phyloP scores from a whole-genome alignment of 768 basidiomycete species.

The Tricholoma hemisulphureum region DNA sequence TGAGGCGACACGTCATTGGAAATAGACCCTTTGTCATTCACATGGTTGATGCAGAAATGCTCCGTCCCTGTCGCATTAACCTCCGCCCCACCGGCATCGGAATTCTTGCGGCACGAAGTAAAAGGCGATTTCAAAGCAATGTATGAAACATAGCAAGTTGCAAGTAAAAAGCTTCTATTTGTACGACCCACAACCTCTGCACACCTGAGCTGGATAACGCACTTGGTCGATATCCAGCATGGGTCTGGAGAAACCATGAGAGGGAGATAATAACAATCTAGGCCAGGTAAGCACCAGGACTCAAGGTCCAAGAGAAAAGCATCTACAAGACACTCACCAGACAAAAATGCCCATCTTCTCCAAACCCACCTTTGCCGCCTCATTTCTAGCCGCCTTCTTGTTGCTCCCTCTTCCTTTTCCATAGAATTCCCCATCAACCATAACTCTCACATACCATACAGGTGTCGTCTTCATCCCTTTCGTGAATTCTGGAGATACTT shows the following conservation, averaged over 20 bases:
- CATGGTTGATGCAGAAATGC: not conserved
- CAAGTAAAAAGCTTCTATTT: not conserved
- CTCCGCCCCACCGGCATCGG: not conserved
- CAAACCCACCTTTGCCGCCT: slow-evolving; percentile 76
- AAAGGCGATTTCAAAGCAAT: not conserved
- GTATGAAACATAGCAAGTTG: not conserved
- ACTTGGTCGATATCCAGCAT: slow-evolving; percentile 44
- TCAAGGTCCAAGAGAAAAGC: not conserved
- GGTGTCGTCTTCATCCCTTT: slow-evolving; percentile 65
- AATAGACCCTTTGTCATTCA: not conserved
- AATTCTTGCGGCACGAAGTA: not conserved
- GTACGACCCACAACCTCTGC: slow-evolving; percentile 49
- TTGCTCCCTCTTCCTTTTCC: slow-evolving; percentile 68
- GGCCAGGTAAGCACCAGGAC: not conserved
- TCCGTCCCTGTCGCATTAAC: not conserved
- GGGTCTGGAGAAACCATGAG: slow-evolving; percentile 58
- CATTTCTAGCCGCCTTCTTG: slow-evolving; percentile 78
- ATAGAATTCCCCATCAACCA: slow-evolving; percentile 58
- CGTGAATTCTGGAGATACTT: slow-evolving; percentile 18
- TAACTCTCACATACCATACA: slow-evolving; percentile 67
- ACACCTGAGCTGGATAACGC: slow-evolving; percentile 54
- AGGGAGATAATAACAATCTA: slow-evolving; percentile 16
- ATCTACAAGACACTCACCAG: slow-evolving; percentile 35
- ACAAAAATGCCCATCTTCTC: slow-evolving; percentile 55
- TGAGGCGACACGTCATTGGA: not conserved